phyloP scores from a whole-genome alignment of 192 early-diverging fungal genomes.

The Gaertneriomyces sp. region DNA sequence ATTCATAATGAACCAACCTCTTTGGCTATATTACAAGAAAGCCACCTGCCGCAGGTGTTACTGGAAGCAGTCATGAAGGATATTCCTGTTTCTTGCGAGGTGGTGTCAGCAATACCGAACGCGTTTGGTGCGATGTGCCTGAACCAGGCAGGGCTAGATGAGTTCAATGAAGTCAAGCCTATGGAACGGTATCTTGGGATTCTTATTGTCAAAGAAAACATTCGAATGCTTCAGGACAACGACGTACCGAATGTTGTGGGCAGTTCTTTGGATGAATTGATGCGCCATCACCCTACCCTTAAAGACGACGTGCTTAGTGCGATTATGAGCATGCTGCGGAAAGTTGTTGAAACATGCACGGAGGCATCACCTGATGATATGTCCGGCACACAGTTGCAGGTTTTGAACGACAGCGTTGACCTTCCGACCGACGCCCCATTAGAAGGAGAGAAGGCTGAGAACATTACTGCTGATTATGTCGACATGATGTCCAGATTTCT shows the following conservation, averaged over 20 bases:
- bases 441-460: no score
- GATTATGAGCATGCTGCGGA: slow-evolving; percentile 65
- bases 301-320: slow-evolving; percentile 69
- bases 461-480: slow-evolving; percentile 15
- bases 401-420: not conserved
- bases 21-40: slow-evolving; percentile 90
- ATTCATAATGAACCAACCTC: slow-evolving; percentile 98
- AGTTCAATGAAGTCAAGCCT: slow-evolving; percentile 69
- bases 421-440: not conserved
- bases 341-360: slow-evolving; percentile 62
- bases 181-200: slow-evolving; percentile 69
- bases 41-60: slow-evolving; percentile 79
- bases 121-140: slow-evolving; percentile 96
- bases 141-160: slow-evolving; percentile 81
- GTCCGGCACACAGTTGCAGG: not conserved
- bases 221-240: slow-evolving; percentile 73
- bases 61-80: slow-evolving; percentile 64
- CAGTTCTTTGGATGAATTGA: slow-evolving; percentile 86
- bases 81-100: slow-evolving; percentile 79
- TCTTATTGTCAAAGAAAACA: slow-evolving; percentile 73
- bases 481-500: slow-evolving; percentile 52
- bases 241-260: slow-evolving; percentile 84
- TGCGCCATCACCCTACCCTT: slow-evolving; percentile 88
- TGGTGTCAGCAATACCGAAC: slow-evolving; percentile 72
- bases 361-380: slow-evolving; percentile 50